Evolutionary conservation across 139 green algal genomes (phyloP), one percentile per base, ranked within the genome.

Genomic region (Chlorella sp.): DNA sequence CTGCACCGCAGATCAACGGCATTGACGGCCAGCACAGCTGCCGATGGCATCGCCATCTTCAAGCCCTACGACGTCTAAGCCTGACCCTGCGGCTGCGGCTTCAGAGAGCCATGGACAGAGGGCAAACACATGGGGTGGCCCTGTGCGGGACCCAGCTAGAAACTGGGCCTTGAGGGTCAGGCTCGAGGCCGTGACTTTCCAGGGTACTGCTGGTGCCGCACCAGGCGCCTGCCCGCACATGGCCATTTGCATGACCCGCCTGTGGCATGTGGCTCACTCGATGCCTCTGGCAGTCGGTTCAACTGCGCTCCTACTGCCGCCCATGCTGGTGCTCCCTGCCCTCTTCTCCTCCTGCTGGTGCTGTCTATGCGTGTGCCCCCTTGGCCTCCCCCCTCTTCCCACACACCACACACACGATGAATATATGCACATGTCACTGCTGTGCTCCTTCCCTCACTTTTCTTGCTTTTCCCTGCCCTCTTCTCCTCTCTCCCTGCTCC

Each of bases 1-100:
- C 60, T 68, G 12, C 60, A 68, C 34, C 22, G 64, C 97, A 99
- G 92, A 99, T 99, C 79, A 96, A 96, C 11, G 98, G 98, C 53
- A 86, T 14, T 99, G 86, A 92, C 99, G 21, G 81, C 95, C 12
- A 95, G 91, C 71, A 99, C 98, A 0, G 98, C 97, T 3, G 93
- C 82, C 0, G 97, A 99, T 75, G 97, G 98, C n/a, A 98, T 99
- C 91, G 99, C 99, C 91, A 80, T 98, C 7, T 99, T 99, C 94
- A 98, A 98, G 91, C 94, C 97, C n/a, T 95, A 94, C 85, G 99
- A 99, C 92, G 91, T 99, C 76, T 97, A 88, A 93, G 5, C 26
- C 40, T 22, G 5, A 15, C 14, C n/a, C 77, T 18, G 37, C 4
- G 32, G 77, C 77, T 64, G 79, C 26, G 15, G 42, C 37, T 9